Conservation (phyloP, 73 alveolate genomes). For the Halteria grandinella region DNA sequence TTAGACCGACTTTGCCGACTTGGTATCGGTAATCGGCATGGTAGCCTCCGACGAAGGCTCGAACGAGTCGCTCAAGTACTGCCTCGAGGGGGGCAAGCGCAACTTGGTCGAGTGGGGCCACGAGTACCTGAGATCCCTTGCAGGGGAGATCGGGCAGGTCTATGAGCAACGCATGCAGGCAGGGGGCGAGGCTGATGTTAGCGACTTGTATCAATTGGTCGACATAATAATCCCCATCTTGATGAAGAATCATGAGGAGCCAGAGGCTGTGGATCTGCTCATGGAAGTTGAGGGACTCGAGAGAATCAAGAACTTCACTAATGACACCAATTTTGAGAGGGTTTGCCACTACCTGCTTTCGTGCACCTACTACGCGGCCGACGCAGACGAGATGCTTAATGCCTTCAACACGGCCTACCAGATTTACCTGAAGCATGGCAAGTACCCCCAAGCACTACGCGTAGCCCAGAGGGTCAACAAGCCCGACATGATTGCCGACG, state of each 20-base stretch:
- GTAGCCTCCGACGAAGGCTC: constrained; percentile 88
- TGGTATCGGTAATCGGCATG: constrained; percentile 91
- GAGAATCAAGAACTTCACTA: constrained; percentile 73
- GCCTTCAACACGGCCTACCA: constrained; percentile 79
- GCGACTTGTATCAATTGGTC: constrained; percentile 80
- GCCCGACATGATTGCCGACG: constrained; percentile 79
- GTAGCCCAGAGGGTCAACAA: constrained; percentile 96
- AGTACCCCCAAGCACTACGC: constrained; percentile 96
- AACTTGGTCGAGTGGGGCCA: constrained; percentile 95
- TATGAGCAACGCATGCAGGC: constrained; percentile 79
- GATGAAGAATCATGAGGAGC: constrained; percentile 92
- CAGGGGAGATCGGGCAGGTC: constrained; percentile 91
- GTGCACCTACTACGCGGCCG: constrained; percentile 90
- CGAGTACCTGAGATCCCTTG: constrained; percentile 88
- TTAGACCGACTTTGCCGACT: constrained; percentile 78
- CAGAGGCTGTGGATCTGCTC: constrained; percentile 94
- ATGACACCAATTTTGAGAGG: constrained; percentile 86
- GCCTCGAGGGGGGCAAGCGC: constrained; percentile 83
- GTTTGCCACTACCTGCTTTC: constrained; percentile 84
- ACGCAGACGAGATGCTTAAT: constrained; percentile 88
- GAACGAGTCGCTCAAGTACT: constrained; percentile 78
- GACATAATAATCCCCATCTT: constrained; percentile 89
- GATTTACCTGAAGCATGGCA: constrained; percentile 77
- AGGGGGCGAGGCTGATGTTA: constrained; percentile 59
- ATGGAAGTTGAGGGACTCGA: constrained; percentile 91